Percentiles rank a stretch among this genome's conserved stretches.
Evolutionary conservation across 2,329 filamentous ascomycete species (phyloP).

Genomic region (Dactylellina leptospora): DNA sequence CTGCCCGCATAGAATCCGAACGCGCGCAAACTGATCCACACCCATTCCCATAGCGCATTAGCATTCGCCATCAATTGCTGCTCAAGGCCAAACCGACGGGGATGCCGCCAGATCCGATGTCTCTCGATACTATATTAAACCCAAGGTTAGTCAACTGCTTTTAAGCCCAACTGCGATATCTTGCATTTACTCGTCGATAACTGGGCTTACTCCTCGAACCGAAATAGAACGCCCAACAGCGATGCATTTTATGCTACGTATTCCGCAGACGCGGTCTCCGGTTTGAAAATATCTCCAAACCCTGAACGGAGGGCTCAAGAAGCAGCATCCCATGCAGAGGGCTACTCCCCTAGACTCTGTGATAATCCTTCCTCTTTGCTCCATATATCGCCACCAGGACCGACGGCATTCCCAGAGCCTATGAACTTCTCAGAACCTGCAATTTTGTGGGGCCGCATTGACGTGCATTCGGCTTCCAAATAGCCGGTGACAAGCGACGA

Average conservation of each 20-base stretch:
- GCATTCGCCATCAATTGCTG: too few relatives aligned
- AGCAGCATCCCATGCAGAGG: slow-evolving; percentile 1
- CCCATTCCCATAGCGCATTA: too few relatives aligned
- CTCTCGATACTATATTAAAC: too few relatives aligned
- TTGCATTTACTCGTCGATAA: slow-evolving; percentile 3
- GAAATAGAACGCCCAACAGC: neutral
- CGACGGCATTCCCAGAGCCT: neutral
- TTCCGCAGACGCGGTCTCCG: slow-evolving; percentile 1
- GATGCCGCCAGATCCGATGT: too few relatives aligned
- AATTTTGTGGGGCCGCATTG: neutral
- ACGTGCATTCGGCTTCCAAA: neutral
- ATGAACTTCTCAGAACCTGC: neutral
- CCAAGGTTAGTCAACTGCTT: too few relatives aligned
- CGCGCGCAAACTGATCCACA: too few relatives aligned
- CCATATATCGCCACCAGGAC: neutral
- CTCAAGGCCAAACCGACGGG: too few relatives aligned
- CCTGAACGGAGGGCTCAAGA: neutral
- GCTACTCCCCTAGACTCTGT: neutral
- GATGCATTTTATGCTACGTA: slow-evolving; percentile 1
- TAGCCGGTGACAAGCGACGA: neutral
- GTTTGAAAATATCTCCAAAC: too few relatives aligned
- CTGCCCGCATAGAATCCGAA: too few relatives aligned
- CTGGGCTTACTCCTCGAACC: slow-evolving; percentile 1
- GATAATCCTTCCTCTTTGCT: neutral
- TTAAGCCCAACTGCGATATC: slow-evolving; percentile 2